These are phyloP conservation scores for Pilaira anomala DNA, from an alignment of 192 early-diverging fungal species.

Conservation along the genomic window DNA sequence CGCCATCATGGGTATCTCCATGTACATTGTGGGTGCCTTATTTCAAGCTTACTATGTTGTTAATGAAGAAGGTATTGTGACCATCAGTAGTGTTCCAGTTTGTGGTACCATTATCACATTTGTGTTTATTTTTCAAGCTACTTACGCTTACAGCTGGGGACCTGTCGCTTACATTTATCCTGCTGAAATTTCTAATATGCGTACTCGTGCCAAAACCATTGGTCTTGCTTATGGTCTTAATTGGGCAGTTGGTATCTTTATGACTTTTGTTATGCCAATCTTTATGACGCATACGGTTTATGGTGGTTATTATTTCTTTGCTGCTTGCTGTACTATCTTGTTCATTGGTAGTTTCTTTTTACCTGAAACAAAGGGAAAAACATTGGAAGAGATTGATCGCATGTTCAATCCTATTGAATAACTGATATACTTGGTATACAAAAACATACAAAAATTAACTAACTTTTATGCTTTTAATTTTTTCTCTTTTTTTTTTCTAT, in stretches of 20 bases:
- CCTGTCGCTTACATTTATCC: slow-evolving; percentile 34
- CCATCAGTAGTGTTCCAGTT: slow-evolving; percentile 8
- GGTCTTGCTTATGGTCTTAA: slow-evolving; percentile 35
- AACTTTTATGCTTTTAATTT: slow-evolving; percentile 11
- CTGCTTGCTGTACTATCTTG: slow-evolving; percentile 37
- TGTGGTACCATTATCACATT: slow-evolving; percentile 32
- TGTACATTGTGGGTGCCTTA: slow-evolving; percentile 58
- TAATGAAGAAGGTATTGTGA: slow-evolving; percentile 16
- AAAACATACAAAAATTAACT: slow-evolving; percentile 1
- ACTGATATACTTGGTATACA: background rate
- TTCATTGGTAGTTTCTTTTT: slow-evolving; percentile 58
- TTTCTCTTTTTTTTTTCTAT: slow-evolving; percentile 2
- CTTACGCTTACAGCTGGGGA: slow-evolving; percentile 36
- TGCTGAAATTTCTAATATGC: slow-evolving; percentile 35
- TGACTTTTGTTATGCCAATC: slow-evolving; percentile 39
- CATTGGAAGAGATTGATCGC: slow-evolving; percentile 87
- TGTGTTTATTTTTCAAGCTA: slow-evolving; percentile 34
- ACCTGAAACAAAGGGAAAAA: slow-evolving; percentile 79
- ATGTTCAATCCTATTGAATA: slow-evolving; percentile 50
- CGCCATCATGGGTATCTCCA: slow-evolving; percentile 58
- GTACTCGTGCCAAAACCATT: slow-evolving; percentile 33
- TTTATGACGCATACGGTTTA: slow-evolving; percentile 38
- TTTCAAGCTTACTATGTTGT: slow-evolving; percentile 25
- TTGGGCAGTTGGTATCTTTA: slow-evolving; percentile 36
- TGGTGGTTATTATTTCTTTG: slow-evolving; percentile 39